These are phyloP conservation scores for Diaporthe australafricana DNA, from an alignment of 2,329 filamentous ascomycete genomes.

Conservation along the genomic window DNA sequence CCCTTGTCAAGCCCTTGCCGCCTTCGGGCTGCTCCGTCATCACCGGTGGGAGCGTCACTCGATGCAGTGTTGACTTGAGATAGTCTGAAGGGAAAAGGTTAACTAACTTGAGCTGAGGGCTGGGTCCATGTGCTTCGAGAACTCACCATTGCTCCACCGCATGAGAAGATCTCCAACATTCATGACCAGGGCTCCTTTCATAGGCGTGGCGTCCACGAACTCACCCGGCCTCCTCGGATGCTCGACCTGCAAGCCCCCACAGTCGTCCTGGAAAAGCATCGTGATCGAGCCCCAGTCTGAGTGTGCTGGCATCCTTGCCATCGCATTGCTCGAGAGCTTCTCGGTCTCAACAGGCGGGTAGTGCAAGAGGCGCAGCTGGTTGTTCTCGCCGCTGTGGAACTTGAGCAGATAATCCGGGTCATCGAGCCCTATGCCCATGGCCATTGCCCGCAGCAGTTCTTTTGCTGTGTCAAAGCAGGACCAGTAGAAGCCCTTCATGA, in stretches of 20 bases:
- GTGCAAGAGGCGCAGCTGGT: slow-evolving; percentile 71
- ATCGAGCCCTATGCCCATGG: slow-evolving; percentile 48
- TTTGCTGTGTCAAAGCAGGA: slow-evolving; percentile 44
- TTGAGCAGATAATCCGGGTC: slow-evolving; percentile 41
- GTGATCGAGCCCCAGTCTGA: slow-evolving; percentile 55
- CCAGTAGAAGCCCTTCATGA: slow-evolving; percentile 47
- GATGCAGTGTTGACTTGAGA: slow-evolving; percentile 38
- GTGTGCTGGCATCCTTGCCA: slow-evolving; percentile 45
- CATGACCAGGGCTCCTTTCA: slow-evolving; percentile 34
- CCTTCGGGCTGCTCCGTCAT: slow-evolving; percentile 51
- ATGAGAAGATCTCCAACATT: slow-evolving; percentile 37
- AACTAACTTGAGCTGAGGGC: not conserved
- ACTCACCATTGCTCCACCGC: slow-evolving; percentile 38
- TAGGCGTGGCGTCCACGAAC: slow-evolving; percentile 36
- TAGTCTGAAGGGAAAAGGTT: slow-evolving; percentile 19
- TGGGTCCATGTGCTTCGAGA: not conserved
- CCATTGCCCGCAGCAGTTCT: slow-evolving; percentile 46
- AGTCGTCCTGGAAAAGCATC: slow-evolving; percentile 57
- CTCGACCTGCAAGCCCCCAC: slow-evolving; percentile 57
- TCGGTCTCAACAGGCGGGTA: slow-evolving; percentile 52
- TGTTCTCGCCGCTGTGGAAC: slow-evolving; percentile 66
- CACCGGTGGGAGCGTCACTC: slow-evolving; percentile 31
- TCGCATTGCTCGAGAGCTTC: slow-evolving; percentile 43
- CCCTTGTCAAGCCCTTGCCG: slow-evolving; percentile 36
- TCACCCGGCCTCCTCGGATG: slow-evolving; percentile 27